Base-by-base conservation (phyloP, 495 filamentous ascomycete genomes). In the Aspergillus ellipticus region DNA sequence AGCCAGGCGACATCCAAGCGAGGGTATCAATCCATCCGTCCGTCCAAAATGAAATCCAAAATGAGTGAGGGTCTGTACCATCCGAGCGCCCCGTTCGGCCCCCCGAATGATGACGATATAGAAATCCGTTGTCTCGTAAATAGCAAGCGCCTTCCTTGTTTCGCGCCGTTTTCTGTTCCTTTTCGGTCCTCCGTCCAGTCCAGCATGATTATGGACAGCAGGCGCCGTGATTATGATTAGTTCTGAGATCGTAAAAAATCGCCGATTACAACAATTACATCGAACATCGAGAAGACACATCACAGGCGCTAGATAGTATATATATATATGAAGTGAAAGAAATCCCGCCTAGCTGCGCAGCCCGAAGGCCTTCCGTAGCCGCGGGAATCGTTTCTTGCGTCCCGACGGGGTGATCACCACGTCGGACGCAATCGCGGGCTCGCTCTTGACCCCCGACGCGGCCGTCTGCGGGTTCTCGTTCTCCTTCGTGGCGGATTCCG, bases 301-400 rank as follows among this genome's bases (percentile, higher is more conserved):
- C 53, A 56, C 55, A 51, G 50, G 49, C 42, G 48, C 15, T 33
- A 33, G 22, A 47, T 48, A n/a, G 45, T 48, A 45, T 39, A 39
- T 33, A 47, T 39, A 21, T 31, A 46, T 42, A 39, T 26, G 53
- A 48, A 20, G 28, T 21, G 22, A 15, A 29, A 54, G 21, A 47
- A 29, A 6, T 3, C 7, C 17, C 15, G 6, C 16, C 76, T 56
- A 78, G 45, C 59, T 54, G 39, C 71, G 67, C 51, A 80, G 59
- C 9, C 77, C 73, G 47, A 82, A 75, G 24, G 77, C 78, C 55
- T 76, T 79, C 20, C 76, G 67, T 49, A 82, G 63, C 51, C 71
- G 64, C 0, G 70, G 71, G 51, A 82, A 81, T 51, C 77, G 74
- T 59, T 76, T 82, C 66, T 80, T 81, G 51, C 77, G 77, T 33